Evolutionary conservation across 371 early-diverging fungal genomes (phyloP).

Genomic region (Entomophthora muscae): DNA sequence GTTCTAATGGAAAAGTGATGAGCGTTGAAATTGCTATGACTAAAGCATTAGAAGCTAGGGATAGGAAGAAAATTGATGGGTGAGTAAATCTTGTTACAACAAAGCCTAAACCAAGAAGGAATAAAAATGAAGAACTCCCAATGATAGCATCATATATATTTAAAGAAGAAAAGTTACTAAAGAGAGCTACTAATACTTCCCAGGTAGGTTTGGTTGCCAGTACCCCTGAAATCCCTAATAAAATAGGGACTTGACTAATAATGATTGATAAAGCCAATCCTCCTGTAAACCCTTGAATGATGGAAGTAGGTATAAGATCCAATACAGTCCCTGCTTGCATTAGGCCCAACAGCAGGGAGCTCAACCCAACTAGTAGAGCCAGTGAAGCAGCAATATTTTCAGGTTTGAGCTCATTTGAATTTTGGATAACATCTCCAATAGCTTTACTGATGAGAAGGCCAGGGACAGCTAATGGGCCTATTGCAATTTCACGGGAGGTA

Average conservation of each 20-base stretch:
- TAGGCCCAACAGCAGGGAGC: conserved; percentile 49
- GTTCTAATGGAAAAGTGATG: conserved; percentile 17
- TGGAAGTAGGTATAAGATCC: conserved; percentile 74
- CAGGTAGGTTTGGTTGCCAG: conserved; percentile 18
- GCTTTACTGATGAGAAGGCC: conserved; percentile 53
- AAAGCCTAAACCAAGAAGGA: background rate
- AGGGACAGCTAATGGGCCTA: conserved; percentile 81
- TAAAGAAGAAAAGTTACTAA: background rate
- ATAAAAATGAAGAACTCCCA: background rate
- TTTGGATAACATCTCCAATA: conserved; percentile 48
- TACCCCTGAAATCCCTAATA: conserved; percentile 47
- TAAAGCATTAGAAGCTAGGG: background rate
- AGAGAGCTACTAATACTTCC: background rate
- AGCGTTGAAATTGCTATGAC: conserved; percentile 13
- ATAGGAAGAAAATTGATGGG: background rate
- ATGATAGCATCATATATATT: background rate
- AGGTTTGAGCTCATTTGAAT: background rate
- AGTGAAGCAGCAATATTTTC: conserved; percentile 12
- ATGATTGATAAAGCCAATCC: conserved; percentile 57
- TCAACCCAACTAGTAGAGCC: conserved; percentile 34
- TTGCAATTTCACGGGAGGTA: conserved; percentile 69
- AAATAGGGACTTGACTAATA: conserved; percentile 44
- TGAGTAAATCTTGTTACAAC: too few species aligned
- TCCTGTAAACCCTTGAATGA: conserved; percentile 50
- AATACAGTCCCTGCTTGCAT: conserved; percentile 64